Conservation (phyloP, 1,284 basidiomycete genomes). For the Filobasidium uniguttulatum region DNA sequence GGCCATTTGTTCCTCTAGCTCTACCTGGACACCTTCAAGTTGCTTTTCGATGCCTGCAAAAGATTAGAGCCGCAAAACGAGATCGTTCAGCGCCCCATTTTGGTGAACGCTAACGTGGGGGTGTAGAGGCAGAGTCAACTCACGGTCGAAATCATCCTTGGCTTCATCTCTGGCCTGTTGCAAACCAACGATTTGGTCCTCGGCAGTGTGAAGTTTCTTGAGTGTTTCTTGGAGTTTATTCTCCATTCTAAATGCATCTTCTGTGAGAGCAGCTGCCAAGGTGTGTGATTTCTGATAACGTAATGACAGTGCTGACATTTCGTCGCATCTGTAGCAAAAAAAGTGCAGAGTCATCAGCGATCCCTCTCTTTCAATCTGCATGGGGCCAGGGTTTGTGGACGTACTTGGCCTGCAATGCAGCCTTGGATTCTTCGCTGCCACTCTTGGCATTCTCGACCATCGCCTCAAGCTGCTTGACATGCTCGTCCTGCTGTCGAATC, state of each 20-base stretch:
- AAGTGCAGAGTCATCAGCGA: no score
- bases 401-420: neutral
- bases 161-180: neutral
- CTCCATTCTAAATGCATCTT: neutral
- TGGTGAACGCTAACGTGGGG: neutral
- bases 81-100: neutral
- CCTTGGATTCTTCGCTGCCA: neutral
- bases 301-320: neutral
- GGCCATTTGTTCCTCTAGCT: slow-evolving; percentile 13
- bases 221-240: neutral
- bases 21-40: slow-evolving; percentile 9
- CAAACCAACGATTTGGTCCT: neutral
- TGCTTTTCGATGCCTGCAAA: slow-evolving; percentile 8
- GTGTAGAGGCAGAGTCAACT: neutral
- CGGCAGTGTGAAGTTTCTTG: neutral
- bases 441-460: neutral
- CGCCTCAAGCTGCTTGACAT: neutral
- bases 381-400: no score
- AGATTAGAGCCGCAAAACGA: neutral
- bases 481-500: neutral
- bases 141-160: neutral
- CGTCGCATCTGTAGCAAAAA: neutral
- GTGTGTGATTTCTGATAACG: neutral
- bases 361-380: no score
- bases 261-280: neutral